These are phyloP conservation scores for Saccharomycopsis synnaedendra DNA, from an alignment of 805 yeast genomes.

Conservation along the genomic window DNA sequence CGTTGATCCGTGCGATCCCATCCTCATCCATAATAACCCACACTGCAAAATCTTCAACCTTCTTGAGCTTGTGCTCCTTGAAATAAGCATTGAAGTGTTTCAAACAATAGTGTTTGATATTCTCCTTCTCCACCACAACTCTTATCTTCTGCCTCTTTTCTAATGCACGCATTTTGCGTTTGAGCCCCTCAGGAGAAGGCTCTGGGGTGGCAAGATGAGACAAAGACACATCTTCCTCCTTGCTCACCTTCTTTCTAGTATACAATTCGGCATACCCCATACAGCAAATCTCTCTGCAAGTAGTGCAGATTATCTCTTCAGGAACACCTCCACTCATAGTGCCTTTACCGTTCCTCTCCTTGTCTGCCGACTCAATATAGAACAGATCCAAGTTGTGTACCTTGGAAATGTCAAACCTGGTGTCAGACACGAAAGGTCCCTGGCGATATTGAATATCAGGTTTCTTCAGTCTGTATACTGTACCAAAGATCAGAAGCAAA, in stretches of 20 bases:
- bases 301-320: slow-evolving; percentile 2
- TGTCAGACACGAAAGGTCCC: not conserved
- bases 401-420: slow-evolving; percentile 2
- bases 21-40: slow-evolving; percentile 1
- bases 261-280: slow-evolving; percentile 6
- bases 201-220: slow-evolving; percentile 6
- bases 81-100: slow-evolving; percentile 1
- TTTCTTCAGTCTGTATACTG: not conserved
- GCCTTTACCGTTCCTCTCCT: not conserved
- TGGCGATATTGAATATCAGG: not conserved
- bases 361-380: slow-evolving; percentile 5
- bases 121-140: not conserved
- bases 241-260: not conserved
- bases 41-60: not conserved
- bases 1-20: not conserved
- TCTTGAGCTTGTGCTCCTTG: not conserved
- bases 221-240: not conserved
- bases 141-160: not conserved
- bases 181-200: slow-evolving; percentile 7
- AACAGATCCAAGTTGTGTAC: slow-evolving; percentile 5
- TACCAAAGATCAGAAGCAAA: not conserved
- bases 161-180: not conserved
- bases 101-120: slow-evolving; percentile 1
- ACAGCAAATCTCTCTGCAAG: slow-evolving; percentile 9
- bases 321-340: not conserved